Conservation (phyloP, 352 stramenopile genomes). For the Phytophthora europaea region DNA sequence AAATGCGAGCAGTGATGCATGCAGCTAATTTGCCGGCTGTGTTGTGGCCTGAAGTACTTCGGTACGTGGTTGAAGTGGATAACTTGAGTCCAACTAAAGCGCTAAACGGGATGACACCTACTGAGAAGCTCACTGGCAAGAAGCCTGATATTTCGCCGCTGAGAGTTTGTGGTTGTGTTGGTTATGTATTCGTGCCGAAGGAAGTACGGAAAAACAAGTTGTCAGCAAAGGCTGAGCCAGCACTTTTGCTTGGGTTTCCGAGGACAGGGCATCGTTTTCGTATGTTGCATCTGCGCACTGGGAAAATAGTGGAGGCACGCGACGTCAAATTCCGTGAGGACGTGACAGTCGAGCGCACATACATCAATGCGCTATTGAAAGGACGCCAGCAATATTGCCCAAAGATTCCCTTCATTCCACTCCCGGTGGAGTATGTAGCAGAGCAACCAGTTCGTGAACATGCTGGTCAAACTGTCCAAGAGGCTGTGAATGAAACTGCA, state of each 20-base stretch:
- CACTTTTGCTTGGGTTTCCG: constrained; percentile 7
- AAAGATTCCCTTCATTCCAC: constrained; percentile 12
- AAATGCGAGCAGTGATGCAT: no score
- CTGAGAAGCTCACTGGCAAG: no score
- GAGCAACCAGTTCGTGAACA: background rate
- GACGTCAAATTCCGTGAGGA: constrained; percentile 18
- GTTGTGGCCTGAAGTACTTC: no score
- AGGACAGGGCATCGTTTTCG: background rate
- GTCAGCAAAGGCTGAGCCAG: constrained; percentile 5
- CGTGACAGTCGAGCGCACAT: constrained; percentile 13
- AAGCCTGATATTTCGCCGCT: no score
- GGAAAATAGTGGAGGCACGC: constrained; percentile 11
- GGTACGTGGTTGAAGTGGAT: no score
- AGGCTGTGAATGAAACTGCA: no score
- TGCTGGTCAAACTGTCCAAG: no score
- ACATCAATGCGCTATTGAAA: constrained; percentile 16
- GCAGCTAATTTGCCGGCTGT: no score
- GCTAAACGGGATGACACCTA: no score
- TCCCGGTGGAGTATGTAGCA: constrained; percentile 14
- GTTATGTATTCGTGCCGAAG: constrained; percentile 11
- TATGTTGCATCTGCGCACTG: constrained; percentile 8
- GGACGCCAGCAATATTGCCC: constrained; percentile 18
- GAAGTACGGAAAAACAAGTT: constrained; percentile 11
- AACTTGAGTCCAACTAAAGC: no score
- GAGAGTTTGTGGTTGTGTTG: constrained; percentile 1